Percentiles rank a stretch among this genome's conserved stretches.
phyloP scores from a whole-genome alignment of 2,329 filamentous ascomycete species.

The Sclerotinia nivalis region DNA sequence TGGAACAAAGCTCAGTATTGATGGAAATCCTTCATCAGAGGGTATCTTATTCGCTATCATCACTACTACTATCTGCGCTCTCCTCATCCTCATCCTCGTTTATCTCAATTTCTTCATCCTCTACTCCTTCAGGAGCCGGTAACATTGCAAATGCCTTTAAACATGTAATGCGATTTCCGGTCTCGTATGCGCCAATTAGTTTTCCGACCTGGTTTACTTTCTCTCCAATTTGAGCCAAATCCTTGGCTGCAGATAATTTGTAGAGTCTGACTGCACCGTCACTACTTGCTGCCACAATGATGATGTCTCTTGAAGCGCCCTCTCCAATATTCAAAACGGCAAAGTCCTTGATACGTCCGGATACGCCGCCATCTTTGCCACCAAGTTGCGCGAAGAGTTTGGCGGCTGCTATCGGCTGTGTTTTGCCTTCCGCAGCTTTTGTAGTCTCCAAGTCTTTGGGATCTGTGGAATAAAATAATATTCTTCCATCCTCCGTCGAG shows the following conservation, averaged over 20 bases:
- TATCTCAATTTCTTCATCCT: slow-evolving; percentile 45
- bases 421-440: slow-evolving; percentile 42
- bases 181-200: slow-evolving; percentile 77
- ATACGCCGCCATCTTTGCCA: slow-evolving; percentile 68
- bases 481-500: slow-evolving; percentile 86
- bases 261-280: slow-evolving; percentile 84
- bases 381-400: slow-evolving; percentile 76
- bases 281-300: slow-evolving; percentile 76
- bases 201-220: slow-evolving; percentile 45
- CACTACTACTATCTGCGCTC: slow-evolving; percentile 33
- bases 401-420: slow-evolving; percentile 57
- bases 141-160: slow-evolving; percentile 84
- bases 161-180: slow-evolving; percentile 86
- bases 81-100: slow-evolving; percentile 32
- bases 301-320: slow-evolving; percentile 45
- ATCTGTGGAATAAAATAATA: slow-evolving; percentile 78
- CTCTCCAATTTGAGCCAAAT: slow-evolving; percentile 41
- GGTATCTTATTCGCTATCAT: slow-evolving; percentile 42
- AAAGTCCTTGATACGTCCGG: slow-evolving; percentile 86
- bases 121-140: slow-evolving; percentile 60
- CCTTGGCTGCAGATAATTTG: slow-evolving; percentile 51
- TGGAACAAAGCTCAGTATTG: background rate
- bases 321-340: slow-evolving; percentile 52
- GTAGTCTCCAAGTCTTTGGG: slow-evolving; percentile 47
- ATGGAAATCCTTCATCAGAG: slow-evolving; percentile 19